Percentiles rank a stretch among this genome's conserved stretches.
phyloP scores from a whole-genome alignment of 2,329 filamentous ascomycete species.

The Fusarium vanettenii region DNA sequence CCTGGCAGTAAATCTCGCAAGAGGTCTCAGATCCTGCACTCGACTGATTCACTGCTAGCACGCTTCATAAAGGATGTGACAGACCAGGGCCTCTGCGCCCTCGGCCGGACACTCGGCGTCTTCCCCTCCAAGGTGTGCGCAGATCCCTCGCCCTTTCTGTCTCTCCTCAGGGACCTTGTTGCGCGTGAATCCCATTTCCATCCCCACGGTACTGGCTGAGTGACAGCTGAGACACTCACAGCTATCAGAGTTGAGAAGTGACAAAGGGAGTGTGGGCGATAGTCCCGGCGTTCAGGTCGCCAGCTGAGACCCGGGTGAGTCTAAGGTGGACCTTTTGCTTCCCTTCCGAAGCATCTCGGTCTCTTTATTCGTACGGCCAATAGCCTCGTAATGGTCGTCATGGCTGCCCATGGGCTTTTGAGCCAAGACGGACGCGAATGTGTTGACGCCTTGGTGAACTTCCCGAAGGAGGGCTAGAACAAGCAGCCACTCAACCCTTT shows the following conservation, averaged over 20 bases:
- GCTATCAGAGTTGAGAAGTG: slow-evolving; percentile 25
- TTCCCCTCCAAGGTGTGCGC: slow-evolving; percentile 2
- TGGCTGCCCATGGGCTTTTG: not conserved
- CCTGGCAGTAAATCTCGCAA: slow-evolving; percentile 20
- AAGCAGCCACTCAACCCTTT: slow-evolving; percentile 23
- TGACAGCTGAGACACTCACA: slow-evolving; percentile 26
- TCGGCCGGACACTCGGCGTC: slow-evolving; percentile 21
- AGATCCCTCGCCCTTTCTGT: slow-evolving; percentile 30
- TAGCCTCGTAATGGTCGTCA: slow-evolving; percentile 4
- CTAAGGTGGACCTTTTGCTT: slow-evolving; percentile 11
- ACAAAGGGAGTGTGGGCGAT: slow-evolving; percentile 23
- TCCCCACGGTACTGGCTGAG: slow-evolving; percentile 35
- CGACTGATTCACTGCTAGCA: slow-evolving; percentile 28
- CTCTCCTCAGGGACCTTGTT: slow-evolving; percentile 2
- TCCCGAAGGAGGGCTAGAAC: slow-evolving; percentile 9
- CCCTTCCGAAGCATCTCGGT: slow-evolving; percentile 18
- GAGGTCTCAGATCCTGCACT: slow-evolving; percentile 40
- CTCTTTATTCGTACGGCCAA: slow-evolving; percentile 1
- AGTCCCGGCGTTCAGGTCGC: slow-evolving; percentile 33
- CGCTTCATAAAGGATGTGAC: slow-evolving; percentile 8
- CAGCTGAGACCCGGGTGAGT: slow-evolving; percentile 31
- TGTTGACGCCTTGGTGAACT: not conserved
- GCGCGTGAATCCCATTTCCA: slow-evolving; percentile 4
- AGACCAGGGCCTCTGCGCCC: slow-evolving; percentile 10
- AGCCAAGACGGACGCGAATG: slow-evolving; percentile 11